Conservation (phyloP, 2,329 filamentous ascomycete species). For the Venturia oleaginea region DNA sequence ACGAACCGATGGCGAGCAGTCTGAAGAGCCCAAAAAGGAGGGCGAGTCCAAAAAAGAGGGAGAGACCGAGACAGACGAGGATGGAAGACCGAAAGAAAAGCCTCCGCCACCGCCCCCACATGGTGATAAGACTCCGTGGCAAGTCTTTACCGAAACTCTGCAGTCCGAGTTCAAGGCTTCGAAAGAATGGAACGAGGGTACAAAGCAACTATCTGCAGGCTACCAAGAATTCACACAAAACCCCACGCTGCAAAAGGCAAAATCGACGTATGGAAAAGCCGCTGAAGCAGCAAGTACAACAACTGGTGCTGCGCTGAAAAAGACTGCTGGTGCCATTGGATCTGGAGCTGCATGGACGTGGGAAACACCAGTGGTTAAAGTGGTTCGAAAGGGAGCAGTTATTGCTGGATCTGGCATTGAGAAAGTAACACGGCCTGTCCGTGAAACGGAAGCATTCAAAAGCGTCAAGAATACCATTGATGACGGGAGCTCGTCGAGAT, state of each 20-base stretch:
- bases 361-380: constrained; percentile 91
- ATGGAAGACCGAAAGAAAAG: constrained; percentile 53
- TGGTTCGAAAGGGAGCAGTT: constrained; percentile 75
- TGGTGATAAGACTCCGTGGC: constrained; percentile 96
- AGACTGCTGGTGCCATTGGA: constrained; percentile 76
- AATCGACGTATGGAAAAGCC: constrained; percentile 78
- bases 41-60: constrained; percentile 35
- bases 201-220: constrained; percentile 82
- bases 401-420: constrained; percentile 81
- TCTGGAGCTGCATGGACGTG: constrained; percentile 94
- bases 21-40: constrained; percentile 38
- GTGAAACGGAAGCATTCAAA: constrained; percentile 91
- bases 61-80: constrained; percentile 44
- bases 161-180: constrained; percentile 89
- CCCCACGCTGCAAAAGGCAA: constrained; percentile 76
- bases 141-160: constrained; percentile 97
- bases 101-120: constrained; percentile 85
- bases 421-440: constrained; percentile 87
- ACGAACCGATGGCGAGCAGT: constrained; percentile 33
- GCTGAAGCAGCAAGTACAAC: constrained; percentile 73
- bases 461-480: constrained; percentile 91
- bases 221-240: constrained; percentile 90
- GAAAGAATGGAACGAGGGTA: constrained; percentile 98
- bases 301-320: constrained; percentile 72
- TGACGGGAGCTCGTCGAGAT: constrained; percentile 89